Conservation (phyloP, 2,329 filamentous ascomycete genomes). For the Berkeleyomyces basicola region DNA sequence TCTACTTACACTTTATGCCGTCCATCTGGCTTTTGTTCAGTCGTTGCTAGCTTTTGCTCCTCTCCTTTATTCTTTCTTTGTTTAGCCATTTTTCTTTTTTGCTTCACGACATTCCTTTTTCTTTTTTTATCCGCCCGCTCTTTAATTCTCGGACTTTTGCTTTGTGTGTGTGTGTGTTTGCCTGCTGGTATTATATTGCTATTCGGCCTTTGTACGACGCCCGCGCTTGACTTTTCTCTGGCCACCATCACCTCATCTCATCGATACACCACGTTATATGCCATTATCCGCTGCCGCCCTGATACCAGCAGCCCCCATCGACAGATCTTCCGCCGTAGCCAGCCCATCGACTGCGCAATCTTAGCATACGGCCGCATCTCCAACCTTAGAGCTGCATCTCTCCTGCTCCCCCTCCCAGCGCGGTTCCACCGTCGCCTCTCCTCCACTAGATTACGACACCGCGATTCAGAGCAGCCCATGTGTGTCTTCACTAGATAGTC, state of each 20-base stretch:
- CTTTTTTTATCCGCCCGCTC: neutral
- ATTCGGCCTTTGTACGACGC: neutral
- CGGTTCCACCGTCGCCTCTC: neutral
- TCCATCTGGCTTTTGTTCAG: neutral
- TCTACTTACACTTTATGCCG: constrained; percentile 6
- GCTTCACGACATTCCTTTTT: constrained; percentile 2
- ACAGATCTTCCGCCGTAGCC: neutral
- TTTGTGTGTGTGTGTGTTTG: neutral
- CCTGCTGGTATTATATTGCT: neutral
- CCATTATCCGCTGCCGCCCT: neutral
- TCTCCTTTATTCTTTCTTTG: neutral
- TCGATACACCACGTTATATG: neutral
- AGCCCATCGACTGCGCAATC: no score
- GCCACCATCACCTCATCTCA: neutral
- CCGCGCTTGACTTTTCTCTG: neutral
- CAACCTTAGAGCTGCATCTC: neutral
- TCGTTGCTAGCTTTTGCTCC: neutral
- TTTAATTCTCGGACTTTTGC: neutral
- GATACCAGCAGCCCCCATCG: neutral
- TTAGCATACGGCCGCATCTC: no score
- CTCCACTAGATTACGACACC: neutral
- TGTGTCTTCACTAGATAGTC: constrained; percentile 1
- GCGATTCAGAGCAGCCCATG: neutral
- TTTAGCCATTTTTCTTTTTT: neutral
- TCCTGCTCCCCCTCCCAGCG: neutral